phyloP scores from a whole-genome alignment of 2,329 filamentous ascomycete species.

The Exophiala lecanii-corni region DNA sequence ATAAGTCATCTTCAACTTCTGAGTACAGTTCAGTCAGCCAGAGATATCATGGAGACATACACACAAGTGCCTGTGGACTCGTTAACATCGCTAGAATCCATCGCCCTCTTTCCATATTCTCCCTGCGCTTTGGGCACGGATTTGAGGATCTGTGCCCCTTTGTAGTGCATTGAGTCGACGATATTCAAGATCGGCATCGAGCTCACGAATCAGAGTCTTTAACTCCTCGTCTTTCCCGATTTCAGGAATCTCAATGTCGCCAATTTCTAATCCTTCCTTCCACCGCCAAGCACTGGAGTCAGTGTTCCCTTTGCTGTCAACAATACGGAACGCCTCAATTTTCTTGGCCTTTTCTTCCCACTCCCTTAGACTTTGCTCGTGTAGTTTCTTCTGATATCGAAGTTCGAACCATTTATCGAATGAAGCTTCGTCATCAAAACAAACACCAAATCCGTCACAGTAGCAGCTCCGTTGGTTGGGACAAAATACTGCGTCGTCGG shows the following conservation, averaged over 20 bases:
- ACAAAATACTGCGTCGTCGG: conserved; percentile 43
- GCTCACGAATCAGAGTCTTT: conserved; percentile 39
- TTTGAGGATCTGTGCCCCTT: conserved; percentile 48
- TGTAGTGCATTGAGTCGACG: conserved; percentile 43
- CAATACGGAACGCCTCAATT: conserved; percentile 30
- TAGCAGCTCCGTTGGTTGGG: conserved; percentile 54
- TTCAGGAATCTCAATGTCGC: conserved; percentile 21
- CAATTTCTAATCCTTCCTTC: conserved; percentile 15
- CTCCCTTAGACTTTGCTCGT: conserved; percentile 38
- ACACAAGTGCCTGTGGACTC: too few relatives aligned
- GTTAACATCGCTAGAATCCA: too few relatives aligned
- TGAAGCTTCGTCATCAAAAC: conserved; percentile 50
- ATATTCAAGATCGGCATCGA: conserved; percentile 40
- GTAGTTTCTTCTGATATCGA: conserved; percentile 39
- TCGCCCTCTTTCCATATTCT: conserved; percentile 53
- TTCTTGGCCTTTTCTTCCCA: conserved; percentile 38
- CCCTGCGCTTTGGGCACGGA: conserved; percentile 50
- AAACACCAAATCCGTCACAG: conserved; percentile 60
- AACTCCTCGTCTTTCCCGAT: conserved; percentile 39
- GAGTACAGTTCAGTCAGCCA: too few relatives aligned
- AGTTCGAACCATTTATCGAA: conserved; percentile 48
- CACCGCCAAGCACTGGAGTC: conserved; percentile 1
- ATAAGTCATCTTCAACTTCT: too few relatives aligned
- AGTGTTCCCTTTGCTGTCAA: not conserved
- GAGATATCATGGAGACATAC: too few relatives aligned